Evolutionary conservation across 106 monocot species (phyloP).

Genomic region (Xerophyta viscosa): DNA sequence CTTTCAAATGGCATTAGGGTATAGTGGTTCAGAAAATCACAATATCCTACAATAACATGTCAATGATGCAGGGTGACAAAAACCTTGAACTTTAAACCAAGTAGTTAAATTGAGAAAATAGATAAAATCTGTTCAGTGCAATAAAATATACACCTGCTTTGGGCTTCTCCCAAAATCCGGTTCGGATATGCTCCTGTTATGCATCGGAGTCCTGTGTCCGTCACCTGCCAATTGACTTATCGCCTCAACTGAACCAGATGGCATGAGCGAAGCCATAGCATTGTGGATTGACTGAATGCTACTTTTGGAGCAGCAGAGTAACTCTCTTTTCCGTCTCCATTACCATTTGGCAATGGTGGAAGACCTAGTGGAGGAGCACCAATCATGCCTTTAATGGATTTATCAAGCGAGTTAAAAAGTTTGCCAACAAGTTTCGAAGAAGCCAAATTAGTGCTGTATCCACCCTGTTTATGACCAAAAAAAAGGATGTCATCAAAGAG

Average conservation of each 20-base stretch:
- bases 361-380: constrained; percentile 70
- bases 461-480: constrained; percentile 37
- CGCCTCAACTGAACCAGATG: constrained; percentile 75
- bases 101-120: too few species aligned
- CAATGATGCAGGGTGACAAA: too few species aligned
- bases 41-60: too few species aligned
- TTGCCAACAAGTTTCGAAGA: constrained; percentile 87
- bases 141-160: constrained; percentile 41
- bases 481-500: neutral
- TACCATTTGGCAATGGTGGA: constrained; percentile 47
- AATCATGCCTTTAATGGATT: constrained; percentile 82
- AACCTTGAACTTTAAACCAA: too few species aligned
- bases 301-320: constrained; percentile 29
- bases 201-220: constrained; percentile 30
- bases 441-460: constrained; percentile 70
- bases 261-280: constrained; percentile 62
- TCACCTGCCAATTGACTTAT: constrained; percentile 60
- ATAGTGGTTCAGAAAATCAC: too few species aligned
- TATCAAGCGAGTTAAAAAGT: constrained; percentile 77
- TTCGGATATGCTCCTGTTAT: constrained; percentile 83
- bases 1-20: too few species aligned
- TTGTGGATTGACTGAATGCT: constrained; percentile 59
- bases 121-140: too few species aligned
- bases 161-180: constrained; percentile 83
- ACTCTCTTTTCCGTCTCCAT: constrained; percentile 26